Evolutionary conservation across 1,139 yeast species (phyloP), one percentile per base, ranked within the genome.

Genomic region (Suhomyces terraborum): DNA sequence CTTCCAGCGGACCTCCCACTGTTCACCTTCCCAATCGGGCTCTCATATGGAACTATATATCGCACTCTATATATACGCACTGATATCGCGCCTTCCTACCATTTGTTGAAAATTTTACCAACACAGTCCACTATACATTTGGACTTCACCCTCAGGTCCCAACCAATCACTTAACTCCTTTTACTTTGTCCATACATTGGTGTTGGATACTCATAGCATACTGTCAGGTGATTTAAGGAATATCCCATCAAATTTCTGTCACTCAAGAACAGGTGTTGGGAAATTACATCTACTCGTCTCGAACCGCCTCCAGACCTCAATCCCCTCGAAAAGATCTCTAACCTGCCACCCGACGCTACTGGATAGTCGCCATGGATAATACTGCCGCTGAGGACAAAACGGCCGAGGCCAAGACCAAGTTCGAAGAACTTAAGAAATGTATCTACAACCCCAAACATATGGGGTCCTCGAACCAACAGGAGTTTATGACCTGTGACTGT

Each of bases 401-500:
- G 0, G 69, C 66, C n/a, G 94, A 87, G 59, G 96, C 96, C 1
- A 60, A 69, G 45, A 42, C 57, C 30, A 70, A 81, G 8, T 93
- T 87, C 59, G 68, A 63, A 10, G 77, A 68, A 45, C 58, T 91
- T 36, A 60, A 64, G 21, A 75, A 75, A 43, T 84, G 93, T 55
- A 71, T 77, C 8, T 89, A 89, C 57, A 69, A 77, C 25, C 67
- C 67, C 43, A 83, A 80, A 55, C 49, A 54, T 32, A 63, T 86
- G 17, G 96, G 95, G 2, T 67, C 73, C 36, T 76, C 89, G 3
- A 87, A 87, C 26, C 84, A 80, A 55, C 77, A 75, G 48, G 91
- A 85, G 53, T 77, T 75, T 53, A 88, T 93, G 94, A 80, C 93
- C 14, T 93, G 98, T 72, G 97, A 89, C 55, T 93, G 98, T 70